A percentile compares a stretch with the other conserved stretches of the same genome.
Conservation (phyloP, 768 basidiomycete species). For the Sarcomyxa edulis region DNA sequence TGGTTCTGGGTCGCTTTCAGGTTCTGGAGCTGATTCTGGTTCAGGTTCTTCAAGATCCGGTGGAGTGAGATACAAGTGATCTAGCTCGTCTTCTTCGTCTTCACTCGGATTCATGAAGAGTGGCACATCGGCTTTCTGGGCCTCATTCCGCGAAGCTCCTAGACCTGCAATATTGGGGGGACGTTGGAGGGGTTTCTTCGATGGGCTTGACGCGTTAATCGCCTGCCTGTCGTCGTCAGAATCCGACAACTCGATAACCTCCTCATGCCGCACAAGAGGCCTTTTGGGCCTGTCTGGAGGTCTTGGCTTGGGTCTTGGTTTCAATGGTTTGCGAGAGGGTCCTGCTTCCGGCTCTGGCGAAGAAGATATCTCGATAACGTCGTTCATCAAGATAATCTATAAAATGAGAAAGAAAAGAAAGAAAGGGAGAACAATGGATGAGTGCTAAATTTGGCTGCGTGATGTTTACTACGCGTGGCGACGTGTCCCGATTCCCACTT, state of each 20-base stretch:
- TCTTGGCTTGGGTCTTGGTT: neutral
- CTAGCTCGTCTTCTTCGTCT: slow-evolving; percentile 5
- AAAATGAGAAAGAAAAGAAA: too few species aligned
- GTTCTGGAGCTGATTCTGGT: neutral
- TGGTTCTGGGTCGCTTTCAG: neutral
- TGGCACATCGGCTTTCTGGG: neutral
- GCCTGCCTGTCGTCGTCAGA: slow-evolving; percentile 33
- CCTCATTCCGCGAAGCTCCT: slow-evolving; percentile 6
- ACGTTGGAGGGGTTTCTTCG: neutral
- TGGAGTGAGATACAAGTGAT: slow-evolving; percentile 6
- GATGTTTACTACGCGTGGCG: too few species aligned
- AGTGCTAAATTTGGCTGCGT: too few species aligned
- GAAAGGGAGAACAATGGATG: too few species aligned
- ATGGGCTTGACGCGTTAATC: neutral
- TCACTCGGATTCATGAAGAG: neutral
- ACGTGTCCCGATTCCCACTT: too few species aligned
- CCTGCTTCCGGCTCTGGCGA: slow-evolving; percentile 3
- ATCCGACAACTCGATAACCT: slow-evolving; percentile 48
- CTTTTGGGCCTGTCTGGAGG: neutral
- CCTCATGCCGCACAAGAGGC: neutral
- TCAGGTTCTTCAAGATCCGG: neutral
- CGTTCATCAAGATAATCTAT: too few species aligned
- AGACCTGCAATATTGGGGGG: slow-evolving; percentile 3
- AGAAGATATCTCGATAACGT: slow-evolving; percentile 6
- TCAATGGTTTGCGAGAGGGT: neutral